These are phyloP conservation scores for Escallonia herrerae DNA, from an alignment of 129 eudicot species.

Conservation along the genomic window DNA sequence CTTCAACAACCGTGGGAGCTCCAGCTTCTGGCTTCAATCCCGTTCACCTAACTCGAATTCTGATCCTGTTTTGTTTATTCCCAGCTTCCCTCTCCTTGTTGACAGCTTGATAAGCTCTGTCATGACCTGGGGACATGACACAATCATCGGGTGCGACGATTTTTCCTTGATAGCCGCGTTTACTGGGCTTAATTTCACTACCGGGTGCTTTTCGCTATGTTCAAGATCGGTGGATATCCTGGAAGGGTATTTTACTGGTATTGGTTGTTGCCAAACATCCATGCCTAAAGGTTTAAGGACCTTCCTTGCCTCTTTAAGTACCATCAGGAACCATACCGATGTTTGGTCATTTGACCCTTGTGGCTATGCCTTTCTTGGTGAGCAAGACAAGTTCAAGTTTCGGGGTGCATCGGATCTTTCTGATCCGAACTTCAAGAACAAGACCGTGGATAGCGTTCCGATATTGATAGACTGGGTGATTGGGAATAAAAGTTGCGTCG, in stretches of 20 bases:
- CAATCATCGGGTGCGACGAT: slow-evolving; percentile 44
- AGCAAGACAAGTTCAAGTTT: slow-evolving; percentile 9
- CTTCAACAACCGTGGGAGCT: too few relatives aligned
- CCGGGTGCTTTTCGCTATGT: slow-evolving; percentile 38
- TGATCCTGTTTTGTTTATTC: too few relatives aligned
- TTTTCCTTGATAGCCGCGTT: slow-evolving; percentile 12
- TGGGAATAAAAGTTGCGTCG: slow-evolving; percentile 28
- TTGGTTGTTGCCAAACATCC: slow-evolving; percentile 36
- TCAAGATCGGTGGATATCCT: slow-evolving; percentile 17
- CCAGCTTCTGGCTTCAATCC: too few relatives aligned
- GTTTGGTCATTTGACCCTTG: slow-evolving; percentile 22
- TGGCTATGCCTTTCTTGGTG: slow-evolving; percentile 32
- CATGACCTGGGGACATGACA: too few relatives aligned
- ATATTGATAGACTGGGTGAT: slow-evolving; percentile 44
- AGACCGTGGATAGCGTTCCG: slow-evolving; percentile 17
- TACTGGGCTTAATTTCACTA: slow-evolving; percentile 12
- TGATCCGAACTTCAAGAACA: slow-evolving; percentile 14
- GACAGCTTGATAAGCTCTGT: too few relatives aligned
- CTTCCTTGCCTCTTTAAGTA: background rate
- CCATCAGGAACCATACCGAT: slow-evolving; percentile 14
- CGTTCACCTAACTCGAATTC: too few relatives aligned
- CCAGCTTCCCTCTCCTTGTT: too few relatives aligned
- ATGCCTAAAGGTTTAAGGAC: slow-evolving; percentile 24
- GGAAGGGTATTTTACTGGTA: slow-evolving; percentile 28
- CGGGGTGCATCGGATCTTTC: slow-evolving; percentile 23